Percentiles rank a stretch among this genome's conserved stretches.
These are phyloP conservation scores for Vitis hybrid DNA, from an alignment of 177 flowering plant genomes.

Conservation along the genomic window DNA sequence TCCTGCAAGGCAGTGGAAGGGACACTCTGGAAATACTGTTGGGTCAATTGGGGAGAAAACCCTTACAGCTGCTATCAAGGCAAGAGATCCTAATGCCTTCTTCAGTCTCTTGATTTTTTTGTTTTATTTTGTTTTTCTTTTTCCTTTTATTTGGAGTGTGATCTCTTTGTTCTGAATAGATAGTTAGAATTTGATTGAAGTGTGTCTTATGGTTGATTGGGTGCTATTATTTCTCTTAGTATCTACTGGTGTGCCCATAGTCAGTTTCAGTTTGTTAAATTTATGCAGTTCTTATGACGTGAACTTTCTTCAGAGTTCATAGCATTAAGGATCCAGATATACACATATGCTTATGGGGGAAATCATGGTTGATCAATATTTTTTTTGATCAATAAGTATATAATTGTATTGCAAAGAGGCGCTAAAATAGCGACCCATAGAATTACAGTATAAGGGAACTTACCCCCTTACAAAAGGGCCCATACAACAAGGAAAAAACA, in stretches of 20 bases:
- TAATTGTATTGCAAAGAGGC: too few relatives aligned
- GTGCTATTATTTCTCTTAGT: background rate
- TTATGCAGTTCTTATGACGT: background rate
- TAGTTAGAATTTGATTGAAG: too few relatives aligned
- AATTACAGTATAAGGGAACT: too few relatives aligned
- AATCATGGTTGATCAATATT: background rate
- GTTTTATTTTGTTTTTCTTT: conserved; percentile 1
- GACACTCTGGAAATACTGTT: conserved; percentile 38
- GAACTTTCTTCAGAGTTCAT: background rate
- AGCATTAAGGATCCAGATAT: background rate
- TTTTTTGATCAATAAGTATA: too few relatives aligned
- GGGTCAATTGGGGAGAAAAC: conserved; percentile 52
- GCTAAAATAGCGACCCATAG: too few relatives aligned
- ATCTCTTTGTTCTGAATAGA: background rate
- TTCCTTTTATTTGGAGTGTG: background rate
- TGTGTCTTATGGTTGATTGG: too few relatives aligned
- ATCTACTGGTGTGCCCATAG: background rate
- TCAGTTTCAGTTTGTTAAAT: background rate
- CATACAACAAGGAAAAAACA: too few relatives aligned
- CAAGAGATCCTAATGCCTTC: conserved; percentile 15
- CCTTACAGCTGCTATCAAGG: conserved; percentile 68
- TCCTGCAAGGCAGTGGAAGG: conserved; percentile 36
- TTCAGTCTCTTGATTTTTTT: background rate
- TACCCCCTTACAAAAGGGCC: too few relatives aligned
- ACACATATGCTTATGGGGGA: background rate